Evolutionary conservation across 148 eudicot genomes (phyloP).

Genomic region (Heliosperma pusillum): DNA sequence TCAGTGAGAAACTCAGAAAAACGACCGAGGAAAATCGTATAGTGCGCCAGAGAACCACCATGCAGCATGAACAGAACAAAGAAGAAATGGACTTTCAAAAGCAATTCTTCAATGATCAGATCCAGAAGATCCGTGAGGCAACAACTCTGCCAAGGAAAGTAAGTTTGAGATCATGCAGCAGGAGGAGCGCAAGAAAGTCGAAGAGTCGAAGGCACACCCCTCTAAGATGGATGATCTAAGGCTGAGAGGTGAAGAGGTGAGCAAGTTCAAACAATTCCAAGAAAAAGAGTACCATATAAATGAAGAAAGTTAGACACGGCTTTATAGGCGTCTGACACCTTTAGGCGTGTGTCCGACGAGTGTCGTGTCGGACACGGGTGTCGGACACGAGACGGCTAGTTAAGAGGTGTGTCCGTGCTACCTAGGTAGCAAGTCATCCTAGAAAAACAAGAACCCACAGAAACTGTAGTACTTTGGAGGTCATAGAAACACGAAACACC

Average conservation of each 20-base stretch:
- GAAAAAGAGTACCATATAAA: no score
- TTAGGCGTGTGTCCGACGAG: no score
- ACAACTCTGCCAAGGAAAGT: conserved; percentile 51
- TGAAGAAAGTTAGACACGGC: no score
- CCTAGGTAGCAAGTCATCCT: no score
- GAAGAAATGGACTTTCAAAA: conserved; percentile 74
- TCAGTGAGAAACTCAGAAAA: conserved; percentile 50
- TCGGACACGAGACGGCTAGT: no score
- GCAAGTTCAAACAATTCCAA: conserved; percentile 36
- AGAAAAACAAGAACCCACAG: no score
- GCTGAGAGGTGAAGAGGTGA: conserved; percentile 37
- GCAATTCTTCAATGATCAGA: conserved; percentile 57
- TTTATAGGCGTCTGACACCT: no score
- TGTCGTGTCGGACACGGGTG: no score
- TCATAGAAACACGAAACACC: no score
- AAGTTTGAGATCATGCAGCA: conserved; percentile 62
- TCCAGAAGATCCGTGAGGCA: conserved; percentile 42
- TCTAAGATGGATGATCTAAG: conserved; percentile 35
- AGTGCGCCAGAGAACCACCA: conserved; percentile 51
- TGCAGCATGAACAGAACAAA: conserved; percentile 48
- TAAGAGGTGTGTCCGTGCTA: no score
- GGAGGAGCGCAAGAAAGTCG: conserved; percentile 44
- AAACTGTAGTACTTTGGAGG: no score
- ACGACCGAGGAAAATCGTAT: conserved; percentile 45
- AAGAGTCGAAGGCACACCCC: conserved; percentile 24